phyloP scores from a whole-genome alignment of 371 early-diverging fungal species.

The Entomophthora muscae region DNA sequence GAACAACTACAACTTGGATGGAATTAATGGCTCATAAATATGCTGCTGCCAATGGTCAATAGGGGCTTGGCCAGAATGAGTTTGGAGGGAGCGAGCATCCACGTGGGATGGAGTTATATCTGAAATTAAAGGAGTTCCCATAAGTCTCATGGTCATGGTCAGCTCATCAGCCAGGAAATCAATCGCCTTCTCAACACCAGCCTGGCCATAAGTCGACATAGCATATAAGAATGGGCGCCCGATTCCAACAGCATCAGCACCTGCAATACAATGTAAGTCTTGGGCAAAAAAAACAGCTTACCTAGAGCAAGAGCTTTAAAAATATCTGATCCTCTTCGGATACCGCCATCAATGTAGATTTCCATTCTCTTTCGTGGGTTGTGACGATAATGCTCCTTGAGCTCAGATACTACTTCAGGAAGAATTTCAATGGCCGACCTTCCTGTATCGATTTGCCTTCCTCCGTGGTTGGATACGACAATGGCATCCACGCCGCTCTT shows the following conservation, averaged over 20 bases:
- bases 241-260: slow-evolving; percentile 85
- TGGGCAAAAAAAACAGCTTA: background rate
- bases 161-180: slow-evolving; percentile 54
- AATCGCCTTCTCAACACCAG: slow-evolving; percentile 53
- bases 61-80: background rate
- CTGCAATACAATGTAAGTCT: slow-evolving; percentile 17
- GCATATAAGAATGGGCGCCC: slow-evolving; percentile 68
- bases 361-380: slow-evolving; percentile 38
- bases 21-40: background rate
- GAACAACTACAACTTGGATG: background rate
- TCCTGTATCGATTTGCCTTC: slow-evolving; percentile 70
- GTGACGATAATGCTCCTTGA: slow-evolving; percentile 14
- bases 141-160: slow-evolving; percentile 52
- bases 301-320: slow-evolving; percentile 79
- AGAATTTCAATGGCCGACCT: slow-evolving; percentile 57
- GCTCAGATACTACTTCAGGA: slow-evolving; percentile 59
- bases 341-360: slow-evolving; percentile 84
- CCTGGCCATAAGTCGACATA: slow-evolving; percentile 37
- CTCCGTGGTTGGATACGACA: slow-evolving; percentile 89
- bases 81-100: background rate
- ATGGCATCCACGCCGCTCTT: slow-evolving; percentile 59
- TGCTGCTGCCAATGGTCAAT: background rate
- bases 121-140: slow-evolving; percentile 28
- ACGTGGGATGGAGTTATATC: background rate
- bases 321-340: slow-evolving; percentile 76